Conservation (phyloP, 2,329 filamentous ascomycete species). For the Trichophyton schoenleinii region DNA sequence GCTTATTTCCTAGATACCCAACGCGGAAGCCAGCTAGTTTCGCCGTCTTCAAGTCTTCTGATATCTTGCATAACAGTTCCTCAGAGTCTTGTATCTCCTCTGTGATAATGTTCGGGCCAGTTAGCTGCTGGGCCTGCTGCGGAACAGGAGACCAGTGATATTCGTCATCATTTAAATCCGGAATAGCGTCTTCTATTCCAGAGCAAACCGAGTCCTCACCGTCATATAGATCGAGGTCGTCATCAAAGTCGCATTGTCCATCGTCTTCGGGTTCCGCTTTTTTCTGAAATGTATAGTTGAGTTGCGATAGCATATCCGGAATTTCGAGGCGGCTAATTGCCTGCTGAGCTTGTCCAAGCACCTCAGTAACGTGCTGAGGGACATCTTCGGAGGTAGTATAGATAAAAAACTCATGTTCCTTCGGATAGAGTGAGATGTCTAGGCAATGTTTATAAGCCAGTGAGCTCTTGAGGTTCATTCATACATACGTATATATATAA, state of each 20-base stretch:
- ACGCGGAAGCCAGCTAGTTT: conserved; percentile 58
- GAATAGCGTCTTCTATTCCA: conserved; percentile 19
- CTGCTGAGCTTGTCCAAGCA: conserved; percentile 37
- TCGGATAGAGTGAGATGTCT: conserved; percentile 51
- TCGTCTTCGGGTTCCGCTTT: conserved; percentile 17
- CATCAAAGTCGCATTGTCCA: conserved; percentile 22
- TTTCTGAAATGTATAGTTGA: conserved; percentile 30
- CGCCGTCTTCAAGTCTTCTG: conserved; percentile 48
- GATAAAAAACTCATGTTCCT: conserved; percentile 44
- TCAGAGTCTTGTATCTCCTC: not conserved
- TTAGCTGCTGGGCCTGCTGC: not conserved
- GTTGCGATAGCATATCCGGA: conserved; percentile 36
- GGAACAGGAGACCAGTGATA: conserved; percentile 21
- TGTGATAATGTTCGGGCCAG: not conserved
- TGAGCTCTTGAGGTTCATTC: conserved; percentile 4
- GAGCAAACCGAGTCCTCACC: conserved; percentile 10
- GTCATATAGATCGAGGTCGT: conserved; percentile 22
- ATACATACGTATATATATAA: too few species aligned
- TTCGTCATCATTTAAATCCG: conserved; percentile 25
- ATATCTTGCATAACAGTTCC: conserved; percentile 31
- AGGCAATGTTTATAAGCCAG: conserved; percentile 14
- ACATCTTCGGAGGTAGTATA: conserved; percentile 38
- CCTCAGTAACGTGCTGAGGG: conserved; percentile 18
- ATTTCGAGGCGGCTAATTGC: conserved; percentile 34
- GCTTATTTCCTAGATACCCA: conserved; percentile 46